Conservation (phyloP, 371 early-diverging fungal species). For the Lichtheimia ramosa region DNA sequence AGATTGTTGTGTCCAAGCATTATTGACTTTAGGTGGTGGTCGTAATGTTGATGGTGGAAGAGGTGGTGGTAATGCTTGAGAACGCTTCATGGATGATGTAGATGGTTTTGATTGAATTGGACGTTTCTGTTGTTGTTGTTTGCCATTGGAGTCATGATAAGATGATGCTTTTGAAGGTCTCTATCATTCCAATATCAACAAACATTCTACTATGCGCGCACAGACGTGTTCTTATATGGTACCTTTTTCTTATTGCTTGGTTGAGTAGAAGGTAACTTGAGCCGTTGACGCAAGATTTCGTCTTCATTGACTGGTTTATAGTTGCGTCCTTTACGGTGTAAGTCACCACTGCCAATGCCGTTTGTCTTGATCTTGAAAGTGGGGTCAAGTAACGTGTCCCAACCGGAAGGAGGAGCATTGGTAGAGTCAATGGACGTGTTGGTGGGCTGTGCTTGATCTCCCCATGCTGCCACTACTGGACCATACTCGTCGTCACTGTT, state of each 20-base stretch:
- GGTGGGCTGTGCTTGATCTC: slow-evolving; percentile 3
- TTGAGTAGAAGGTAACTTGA: slow-evolving; percentile 3
- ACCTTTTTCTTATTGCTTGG: too few relatives aligned
- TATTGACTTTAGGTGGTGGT: slow-evolving; percentile 13
- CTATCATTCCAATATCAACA: too few relatives aligned
- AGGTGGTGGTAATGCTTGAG: background rate
- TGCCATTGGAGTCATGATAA: too few relatives aligned
- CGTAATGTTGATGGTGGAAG: slow-evolving; percentile 2
- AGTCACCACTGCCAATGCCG: slow-evolving; percentile 25
- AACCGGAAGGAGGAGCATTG: background rate
- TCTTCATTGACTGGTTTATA: slow-evolving; percentile 25
- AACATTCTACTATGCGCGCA: too few relatives aligned
- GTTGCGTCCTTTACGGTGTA: slow-evolving; percentile 25
- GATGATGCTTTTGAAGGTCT: too few relatives aligned
- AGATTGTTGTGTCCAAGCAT: slow-evolving; percentile 11
- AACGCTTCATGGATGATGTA: background rate
- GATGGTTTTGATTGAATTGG: background rate
- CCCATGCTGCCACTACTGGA: slow-evolving; percentile 14
- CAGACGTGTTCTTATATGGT: too few relatives aligned
- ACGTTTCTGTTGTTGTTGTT: background rate
- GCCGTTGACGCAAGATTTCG: slow-evolving; percentile 19
- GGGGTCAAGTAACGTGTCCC: slow-evolving; percentile 22
- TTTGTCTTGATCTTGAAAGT: slow-evolving; percentile 17
- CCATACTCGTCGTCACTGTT: slow-evolving; percentile 20
- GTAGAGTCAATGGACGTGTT: background rate